Evolutionary conservation across 352 stramenopile genomes (phyloP).

Genomic region (Hyaloperonospora brassicae): DNA sequence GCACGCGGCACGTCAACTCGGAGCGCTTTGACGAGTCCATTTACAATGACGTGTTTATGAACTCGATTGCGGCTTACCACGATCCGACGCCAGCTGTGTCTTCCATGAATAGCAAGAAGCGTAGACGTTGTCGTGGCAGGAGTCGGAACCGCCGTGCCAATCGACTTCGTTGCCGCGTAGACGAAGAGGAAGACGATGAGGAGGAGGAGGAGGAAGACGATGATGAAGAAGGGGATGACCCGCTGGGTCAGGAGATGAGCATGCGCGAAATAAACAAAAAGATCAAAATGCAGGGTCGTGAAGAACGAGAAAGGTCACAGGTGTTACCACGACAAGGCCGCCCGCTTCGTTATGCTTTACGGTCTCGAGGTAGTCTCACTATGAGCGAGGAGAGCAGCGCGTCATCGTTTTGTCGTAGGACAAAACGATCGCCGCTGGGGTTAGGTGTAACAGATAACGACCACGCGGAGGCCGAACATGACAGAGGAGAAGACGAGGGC

Average conservation of each 20-base stretch:
- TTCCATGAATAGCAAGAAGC: constrained; percentile 23
- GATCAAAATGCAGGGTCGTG: constrained; percentile 40
- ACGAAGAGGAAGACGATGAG: constrained; percentile 21
- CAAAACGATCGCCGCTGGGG: constrained; percentile 26
- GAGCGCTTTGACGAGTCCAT: constrained; percentile 51
- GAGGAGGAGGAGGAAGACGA: constrained; percentile 24
- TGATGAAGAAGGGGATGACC: no score
- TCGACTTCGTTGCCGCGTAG: constrained; percentile 18
- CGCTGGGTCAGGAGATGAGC: constrained; percentile 30
- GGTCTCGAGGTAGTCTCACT: constrained; percentile 37
- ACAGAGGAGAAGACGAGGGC: constrained; percentile 22
- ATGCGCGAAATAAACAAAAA: constrained; percentile 50
- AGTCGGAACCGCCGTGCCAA: constrained; percentile 12
- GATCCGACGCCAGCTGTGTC: constrained; percentile 12
- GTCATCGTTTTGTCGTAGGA: constrained; percentile 9
- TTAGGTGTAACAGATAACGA: constrained; percentile 14
- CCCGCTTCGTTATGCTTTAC: constrained; percentile 51
- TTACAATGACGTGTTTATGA: constrained; percentile 65
- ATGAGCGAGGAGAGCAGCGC: constrained; percentile 16
- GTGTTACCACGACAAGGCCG: constrained; percentile 21
- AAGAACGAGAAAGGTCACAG: constrained; percentile 21
- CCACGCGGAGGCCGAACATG: constrained; percentile 9
- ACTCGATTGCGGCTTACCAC: constrained; percentile 17
- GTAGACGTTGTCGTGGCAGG: constrained; percentile 9
- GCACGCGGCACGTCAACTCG: constrained; percentile 44